A percentile compares a stretch with the other conserved stretches of the same genome.
Evolutionary conservation across 306 rosid genomes (phyloP).

Genomic region (Ormosia semicastrata): DNA sequence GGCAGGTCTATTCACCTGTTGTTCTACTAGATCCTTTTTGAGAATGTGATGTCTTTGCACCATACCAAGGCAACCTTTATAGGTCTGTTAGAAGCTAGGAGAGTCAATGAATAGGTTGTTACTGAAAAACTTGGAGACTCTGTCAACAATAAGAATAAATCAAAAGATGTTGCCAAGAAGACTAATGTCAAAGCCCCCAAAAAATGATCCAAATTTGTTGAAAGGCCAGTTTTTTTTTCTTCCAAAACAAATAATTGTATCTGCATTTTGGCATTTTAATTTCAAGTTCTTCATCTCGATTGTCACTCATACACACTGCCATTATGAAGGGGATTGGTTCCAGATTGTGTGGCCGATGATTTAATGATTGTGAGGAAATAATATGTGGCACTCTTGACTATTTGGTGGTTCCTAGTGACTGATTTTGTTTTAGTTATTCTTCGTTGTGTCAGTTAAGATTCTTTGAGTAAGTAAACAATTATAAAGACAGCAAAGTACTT

Average conservation of each 20-base stretch:
- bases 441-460: slow-evolving; percentile 31
- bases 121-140: slow-evolving; percentile 96
- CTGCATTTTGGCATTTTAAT: slow-evolving; percentile 12
- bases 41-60: slow-evolving; percentile 97
- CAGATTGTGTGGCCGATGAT: slow-evolving; percentile 18
- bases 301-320: slow-evolving; percentile 13
- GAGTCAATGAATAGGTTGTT: slow-evolving; percentile 97
- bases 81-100: slow-evolving; percentile 78
- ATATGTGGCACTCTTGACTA: not conserved
- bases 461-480: slow-evolving; percentile 18
- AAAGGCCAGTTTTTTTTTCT: slow-evolving; percentile 50
- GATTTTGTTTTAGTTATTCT: slow-evolving; percentile 7
- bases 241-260: not conserved
- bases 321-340: slow-evolving; percentile 8
- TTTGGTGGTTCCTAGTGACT: slow-evolving; percentile 10
- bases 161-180: slow-evolving; percentile 77
- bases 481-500: not conserved
- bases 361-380: slow-evolving; percentile 35
- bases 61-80: slow-evolving; percentile 94
- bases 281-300: slow-evolving; percentile 1
- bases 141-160: slow-evolving; percentile 62
- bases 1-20: slow-evolving; percentile 88
- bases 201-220: slow-evolving; percentile 60
- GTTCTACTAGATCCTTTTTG: slow-evolving; percentile 98
- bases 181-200: slow-evolving; percentile 48